Conservation (phyloP, 768 basidiomycete species). For the Lactarius sanguifluus region DNA sequence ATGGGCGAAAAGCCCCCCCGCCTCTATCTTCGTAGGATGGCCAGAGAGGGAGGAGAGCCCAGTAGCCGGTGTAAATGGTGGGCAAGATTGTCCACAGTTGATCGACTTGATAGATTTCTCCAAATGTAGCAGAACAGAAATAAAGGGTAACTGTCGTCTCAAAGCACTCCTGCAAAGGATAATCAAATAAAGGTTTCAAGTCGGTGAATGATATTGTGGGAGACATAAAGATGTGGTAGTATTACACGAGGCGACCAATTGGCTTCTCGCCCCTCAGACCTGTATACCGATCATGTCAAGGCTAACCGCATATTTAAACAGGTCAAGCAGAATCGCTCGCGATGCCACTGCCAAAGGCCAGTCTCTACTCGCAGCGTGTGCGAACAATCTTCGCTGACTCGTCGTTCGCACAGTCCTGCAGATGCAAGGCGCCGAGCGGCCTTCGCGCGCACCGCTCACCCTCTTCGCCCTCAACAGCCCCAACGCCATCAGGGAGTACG, state of each 20-base stretch:
- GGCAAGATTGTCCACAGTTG: constrained; percentile 75
- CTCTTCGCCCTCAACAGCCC: constrained; percentile 64
- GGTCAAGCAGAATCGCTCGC: constrained; percentile 41
- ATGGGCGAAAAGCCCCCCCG: constrained; percentile 53
- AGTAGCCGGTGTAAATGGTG: constrained; percentile 80
- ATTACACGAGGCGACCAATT: no score
- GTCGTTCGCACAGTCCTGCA: constrained; percentile 51
- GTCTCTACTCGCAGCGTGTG: not conserved
- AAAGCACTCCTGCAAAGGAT: constrained; percentile 64
- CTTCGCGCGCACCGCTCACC: constrained; percentile 58
- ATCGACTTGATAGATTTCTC: constrained; percentile 87
- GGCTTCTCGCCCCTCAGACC: not conserved
- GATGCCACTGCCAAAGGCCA: constrained; percentile 38
- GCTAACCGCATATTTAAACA: constrained; percentile 38
- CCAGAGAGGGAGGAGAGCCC: constrained; percentile 70
- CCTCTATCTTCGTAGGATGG: constrained; percentile 34
- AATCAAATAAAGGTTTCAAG: constrained; percentile 34
- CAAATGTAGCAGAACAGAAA: constrained; percentile 61
- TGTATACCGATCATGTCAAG: constrained; percentile 31
- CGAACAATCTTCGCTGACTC: not conserved
- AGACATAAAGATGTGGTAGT: not conserved
- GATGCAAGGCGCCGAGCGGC: constrained; percentile 75
- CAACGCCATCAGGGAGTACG: constrained; percentile 61
- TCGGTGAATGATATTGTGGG: not conserved
- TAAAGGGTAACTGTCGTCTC: constrained; percentile 51